Percentiles rank a stretch among this genome's conserved stretches.
These are phyloP conservation scores for Venturia pyrina DNA, from an alignment of 2,329 filamentous ascomycete genomes.

Conservation along the genomic window DNA sequence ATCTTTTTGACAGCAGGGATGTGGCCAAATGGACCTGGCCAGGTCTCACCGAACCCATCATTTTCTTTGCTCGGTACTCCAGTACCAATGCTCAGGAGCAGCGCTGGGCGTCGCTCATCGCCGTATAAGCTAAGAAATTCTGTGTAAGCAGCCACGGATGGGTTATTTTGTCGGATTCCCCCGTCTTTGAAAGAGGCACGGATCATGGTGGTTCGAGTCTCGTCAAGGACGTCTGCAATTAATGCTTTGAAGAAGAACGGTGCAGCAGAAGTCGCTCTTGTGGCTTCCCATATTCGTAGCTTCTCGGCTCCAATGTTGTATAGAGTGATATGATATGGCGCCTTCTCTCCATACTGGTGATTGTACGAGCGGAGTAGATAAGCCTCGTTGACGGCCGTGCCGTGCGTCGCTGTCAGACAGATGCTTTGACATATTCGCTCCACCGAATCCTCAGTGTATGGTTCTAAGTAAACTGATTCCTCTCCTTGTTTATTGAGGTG, in stretches of 20 bases:
- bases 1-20: slow-evolving; percentile 32
- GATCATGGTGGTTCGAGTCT: slow-evolving; percentile 19
- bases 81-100: slow-evolving; percentile 38
- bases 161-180: slow-evolving; percentile 42
- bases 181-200: slow-evolving; percentile 35
- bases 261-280: slow-evolving; percentile 42
- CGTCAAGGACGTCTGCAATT: slow-evolving; percentile 32
- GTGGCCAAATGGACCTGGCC: slow-evolving; percentile 36
- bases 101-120: slow-evolving; percentile 31
- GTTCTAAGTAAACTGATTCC: not conserved
- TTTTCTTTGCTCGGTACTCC: slow-evolving; percentile 33
- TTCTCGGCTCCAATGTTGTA: slow-evolving; percentile 39
- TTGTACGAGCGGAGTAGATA: slow-evolving; percentile 40
- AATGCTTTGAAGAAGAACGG: slow-evolving; percentile 44
- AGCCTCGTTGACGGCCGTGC: slow-evolving; percentile 36
- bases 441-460: slow-evolving; percentile 3
- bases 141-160: slow-evolving; percentile 35
- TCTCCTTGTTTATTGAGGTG: slow-evolving; percentile 16
- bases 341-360: slow-evolving; percentile 32
- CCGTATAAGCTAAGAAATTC: slow-evolving; percentile 38
- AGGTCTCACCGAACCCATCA: slow-evolving; percentile 37
- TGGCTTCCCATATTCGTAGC: slow-evolving; percentile 42
- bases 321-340: slow-evolving; percentile 34
- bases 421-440: slow-evolving; percentile 22
- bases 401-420: slow-evolving; percentile 40